Evolutionary conservation across 2,329 filamentous ascomycete species (phyloP).

Genomic region (Trichophyton mentagrophytes): DNA sequence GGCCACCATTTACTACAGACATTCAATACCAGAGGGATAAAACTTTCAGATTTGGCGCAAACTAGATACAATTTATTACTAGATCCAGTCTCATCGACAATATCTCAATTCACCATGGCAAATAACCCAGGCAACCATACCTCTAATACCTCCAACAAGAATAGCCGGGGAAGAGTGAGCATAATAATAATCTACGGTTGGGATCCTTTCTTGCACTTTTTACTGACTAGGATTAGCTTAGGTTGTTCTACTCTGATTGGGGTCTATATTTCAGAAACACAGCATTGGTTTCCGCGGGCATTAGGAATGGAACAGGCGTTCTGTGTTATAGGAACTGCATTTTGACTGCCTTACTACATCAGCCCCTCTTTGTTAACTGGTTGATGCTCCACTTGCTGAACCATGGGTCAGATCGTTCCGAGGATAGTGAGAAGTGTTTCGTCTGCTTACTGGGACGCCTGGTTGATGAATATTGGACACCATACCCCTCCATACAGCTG

Average conservation of each 20-base stretch:
- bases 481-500: background rate
- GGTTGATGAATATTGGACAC: conserved; percentile 7
- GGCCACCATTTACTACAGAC: background rate
- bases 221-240: conserved; percentile 6
- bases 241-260: conserved; percentile 9
- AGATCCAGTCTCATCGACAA: background rate
- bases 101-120: background rate
- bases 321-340: conserved; percentile 12
- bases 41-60: background rate
- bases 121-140: background rate
- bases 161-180: conserved; percentile 9
- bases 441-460: conserved; percentile 7
- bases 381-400: conserved; percentile 5
- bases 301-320: conserved; percentile 7
- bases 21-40: background rate
- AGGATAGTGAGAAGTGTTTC: background rate
- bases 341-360: conserved; percentile 9
- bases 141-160: background rate
- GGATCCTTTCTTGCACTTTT: background rate
- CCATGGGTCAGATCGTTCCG: background rate
- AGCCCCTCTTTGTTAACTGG: conserved; percentile 11
- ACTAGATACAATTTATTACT: background rate
- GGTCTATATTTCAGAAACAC: background rate
- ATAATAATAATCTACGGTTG: background rate
- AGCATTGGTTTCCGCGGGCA: conserved; percentile 2